phyloP scores from a whole-genome alignment of 2,329 filamentous ascomycete species.

The Penicillium frequentans region DNA sequence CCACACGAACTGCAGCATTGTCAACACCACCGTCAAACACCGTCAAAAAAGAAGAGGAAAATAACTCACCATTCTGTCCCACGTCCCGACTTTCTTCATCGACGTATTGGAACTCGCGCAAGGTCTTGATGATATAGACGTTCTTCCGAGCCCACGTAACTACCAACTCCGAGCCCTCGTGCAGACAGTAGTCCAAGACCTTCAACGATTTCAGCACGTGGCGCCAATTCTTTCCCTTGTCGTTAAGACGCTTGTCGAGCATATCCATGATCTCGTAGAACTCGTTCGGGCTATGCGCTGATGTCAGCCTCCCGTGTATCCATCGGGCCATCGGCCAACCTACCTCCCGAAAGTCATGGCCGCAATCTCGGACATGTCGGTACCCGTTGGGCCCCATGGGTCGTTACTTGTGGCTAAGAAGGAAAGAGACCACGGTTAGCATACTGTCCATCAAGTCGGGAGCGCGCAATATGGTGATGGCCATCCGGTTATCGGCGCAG shows the following conservation, averaged over 20 bases:
- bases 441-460: neutral
- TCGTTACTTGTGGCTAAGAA: constrained; percentile 93
- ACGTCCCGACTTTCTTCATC: constrained; percentile 96
- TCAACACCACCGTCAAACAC: neutral
- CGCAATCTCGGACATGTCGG: constrained; percentile 98
- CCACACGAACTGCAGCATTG: constrained; percentile 72
- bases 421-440: constrained; percentile 10
- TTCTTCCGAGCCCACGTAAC: constrained; percentile 98
- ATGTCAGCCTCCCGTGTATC: constrained; percentile 5
- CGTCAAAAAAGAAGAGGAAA: neutral
- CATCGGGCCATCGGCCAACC: constrained; percentile 34
- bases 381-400: constrained; percentile 95
- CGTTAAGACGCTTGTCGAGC: constrained; percentile 96
- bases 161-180: constrained; percentile 93
- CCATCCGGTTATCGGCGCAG: neutral
- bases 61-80: constrained; percentile 81
- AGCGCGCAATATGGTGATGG: neutral
- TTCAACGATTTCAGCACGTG: constrained; percentile 97
- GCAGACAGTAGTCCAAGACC: constrained; percentile 94
- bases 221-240: constrained; percentile 99
- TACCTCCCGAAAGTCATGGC: constrained; percentile 98
- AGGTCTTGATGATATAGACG: constrained; percentile 96
- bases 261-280: constrained; percentile 99
- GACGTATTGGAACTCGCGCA: constrained; percentile 94
- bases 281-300: constrained; percentile 71